Conservation (phyloP, 768 basidiomycete genomes). For the Trametes cubensis region DNA sequence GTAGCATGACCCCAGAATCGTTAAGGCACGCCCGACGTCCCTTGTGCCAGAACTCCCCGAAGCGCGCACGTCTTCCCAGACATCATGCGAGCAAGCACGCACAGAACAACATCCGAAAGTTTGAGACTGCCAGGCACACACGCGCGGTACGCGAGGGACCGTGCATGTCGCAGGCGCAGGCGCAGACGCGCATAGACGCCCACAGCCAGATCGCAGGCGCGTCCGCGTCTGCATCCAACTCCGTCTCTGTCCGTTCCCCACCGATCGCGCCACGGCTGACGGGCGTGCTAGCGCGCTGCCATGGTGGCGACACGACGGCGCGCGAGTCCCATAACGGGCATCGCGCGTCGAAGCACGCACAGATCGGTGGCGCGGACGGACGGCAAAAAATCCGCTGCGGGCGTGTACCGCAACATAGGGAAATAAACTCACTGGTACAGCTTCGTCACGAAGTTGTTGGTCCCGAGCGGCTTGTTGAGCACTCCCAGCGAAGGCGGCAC, state of each 20-base stretch:
- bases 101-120: neutral
- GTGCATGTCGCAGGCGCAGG: neutral
- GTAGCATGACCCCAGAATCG: no score
- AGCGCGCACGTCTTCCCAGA: no score
- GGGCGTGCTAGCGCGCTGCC: neutral
- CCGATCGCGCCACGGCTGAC: slow-evolving; percentile 1
- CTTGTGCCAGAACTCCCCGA: no score
- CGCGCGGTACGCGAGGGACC: neutral
- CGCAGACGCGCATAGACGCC: neutral
- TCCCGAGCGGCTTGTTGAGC: slow-evolving; percentile 65
- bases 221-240: neutral
- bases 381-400: neutral
- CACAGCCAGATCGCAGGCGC: neutral
- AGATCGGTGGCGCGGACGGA: neutral
- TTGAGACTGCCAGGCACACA: neutral
- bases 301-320: slow-evolving; percentile 3
- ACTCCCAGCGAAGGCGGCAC: slow-evolving; percentile 46
- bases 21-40: no score
- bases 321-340: slow-evolving; percentile 2
- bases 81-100: no score
- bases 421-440: slow-evolving; percentile 69
- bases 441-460: slow-evolving; percentile 88
- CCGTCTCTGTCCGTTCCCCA: neutral
- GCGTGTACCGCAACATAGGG: neutral
- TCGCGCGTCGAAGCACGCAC: slow-evolving; percentile 3